Conservation (phyloP, 129 eudicot species). For the Escallonia herrerae region DNA sequence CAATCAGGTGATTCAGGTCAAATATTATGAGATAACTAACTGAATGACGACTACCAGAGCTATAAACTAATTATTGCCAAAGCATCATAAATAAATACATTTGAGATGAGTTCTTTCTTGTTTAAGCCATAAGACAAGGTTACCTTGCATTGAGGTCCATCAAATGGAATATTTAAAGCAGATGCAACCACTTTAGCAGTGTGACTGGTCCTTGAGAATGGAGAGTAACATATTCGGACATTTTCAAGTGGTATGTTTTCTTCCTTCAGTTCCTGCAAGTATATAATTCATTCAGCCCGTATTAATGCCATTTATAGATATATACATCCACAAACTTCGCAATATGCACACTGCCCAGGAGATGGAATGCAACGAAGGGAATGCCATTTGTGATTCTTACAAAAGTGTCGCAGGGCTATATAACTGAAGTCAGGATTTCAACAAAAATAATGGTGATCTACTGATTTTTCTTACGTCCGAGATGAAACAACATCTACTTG, state of each 20-base stretch:
- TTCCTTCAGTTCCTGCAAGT: constrained; percentile 63
- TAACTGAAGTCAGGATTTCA: too few relatives aligned
- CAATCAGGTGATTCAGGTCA: background rate
- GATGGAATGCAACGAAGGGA: too few relatives aligned
- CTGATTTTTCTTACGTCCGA: too few relatives aligned
- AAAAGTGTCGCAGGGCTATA: too few relatives aligned
- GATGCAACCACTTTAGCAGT: constrained; percentile 92
- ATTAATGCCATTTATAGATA: background rate
- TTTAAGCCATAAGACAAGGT: background rate
- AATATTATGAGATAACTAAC: background rate
- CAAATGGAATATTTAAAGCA: constrained; percentile 60
- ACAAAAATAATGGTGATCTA: too few relatives aligned
- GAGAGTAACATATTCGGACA: constrained; percentile 89
- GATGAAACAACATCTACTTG: too few relatives aligned
- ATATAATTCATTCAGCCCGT: constrained; percentile 7
- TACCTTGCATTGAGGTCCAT: constrained; percentile 83
- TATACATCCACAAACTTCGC: background rate
- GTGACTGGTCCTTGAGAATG: constrained; percentile 88
- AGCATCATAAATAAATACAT: constrained; percentile 7
- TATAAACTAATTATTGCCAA: background rate
- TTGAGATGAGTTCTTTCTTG: background rate
- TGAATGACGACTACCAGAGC: background rate
- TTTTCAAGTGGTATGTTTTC: constrained; percentile 43
- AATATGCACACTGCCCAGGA: too few relatives aligned
- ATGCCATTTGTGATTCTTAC: too few relatives aligned